These are phyloP conservation scores for Mariannaea elegans DNA, from an alignment of 2,329 filamentous ascomycete genomes.

Conservation along the genomic window DNA sequence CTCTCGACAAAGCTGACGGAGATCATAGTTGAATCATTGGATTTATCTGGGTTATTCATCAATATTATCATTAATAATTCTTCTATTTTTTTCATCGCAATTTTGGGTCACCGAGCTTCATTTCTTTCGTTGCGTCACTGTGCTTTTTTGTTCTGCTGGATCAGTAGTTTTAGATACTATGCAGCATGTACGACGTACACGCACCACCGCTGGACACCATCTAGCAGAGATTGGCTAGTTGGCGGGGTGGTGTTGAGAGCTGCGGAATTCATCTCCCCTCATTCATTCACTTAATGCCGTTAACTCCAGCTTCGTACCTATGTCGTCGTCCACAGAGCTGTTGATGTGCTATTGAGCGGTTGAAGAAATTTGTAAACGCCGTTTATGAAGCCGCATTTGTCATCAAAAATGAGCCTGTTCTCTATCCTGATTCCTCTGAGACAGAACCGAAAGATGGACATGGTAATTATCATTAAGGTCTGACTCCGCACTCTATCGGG, in stretches of 20 bases:
- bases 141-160: no score
- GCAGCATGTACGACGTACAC: no score
- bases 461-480: neutral
- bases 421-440: neutral
- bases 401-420: neutral
- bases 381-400: neutral
- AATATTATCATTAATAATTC: no score
- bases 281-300: conserved; percentile 20
- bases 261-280: conserved; percentile 1
- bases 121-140: no score
- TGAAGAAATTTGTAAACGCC: neutral
- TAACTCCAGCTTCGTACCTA: conserved; percentile 16
- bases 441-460: neutral
- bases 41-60: no score
- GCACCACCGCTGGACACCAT: neutral
- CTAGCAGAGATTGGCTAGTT: conserved; percentile 1
- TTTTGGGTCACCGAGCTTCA: no score
- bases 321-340: neutral
- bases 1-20: no score
- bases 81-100: no score
- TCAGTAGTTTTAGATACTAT: no score
- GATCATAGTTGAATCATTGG: no score
- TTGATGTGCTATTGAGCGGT: neutral
- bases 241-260: conserved; percentile 1
- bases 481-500: neutral